Conservation (phyloP, 352 stramenopile genomes). For the Globisporangium carolinianum region DNA sequence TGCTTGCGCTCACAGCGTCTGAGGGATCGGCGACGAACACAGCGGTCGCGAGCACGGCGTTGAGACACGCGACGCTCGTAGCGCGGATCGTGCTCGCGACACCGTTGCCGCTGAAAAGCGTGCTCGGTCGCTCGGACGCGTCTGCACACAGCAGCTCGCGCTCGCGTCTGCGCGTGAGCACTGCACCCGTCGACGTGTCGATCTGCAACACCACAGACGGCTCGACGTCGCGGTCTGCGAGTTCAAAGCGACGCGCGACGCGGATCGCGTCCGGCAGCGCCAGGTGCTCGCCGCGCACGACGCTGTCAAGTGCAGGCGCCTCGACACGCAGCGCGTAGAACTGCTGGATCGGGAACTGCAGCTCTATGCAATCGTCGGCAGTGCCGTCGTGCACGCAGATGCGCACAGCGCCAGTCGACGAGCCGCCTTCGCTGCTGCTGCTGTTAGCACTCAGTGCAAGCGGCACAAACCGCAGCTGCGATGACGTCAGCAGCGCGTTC, state of each 20-base stretch:
- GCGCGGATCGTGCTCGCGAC: constrained; percentile 6
- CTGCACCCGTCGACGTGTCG: constrained; percentile 10
- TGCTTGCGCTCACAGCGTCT: neutral
- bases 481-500: constrained; percentile 22
- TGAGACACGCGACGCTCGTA: constrained; percentile 19
- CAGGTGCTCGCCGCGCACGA: constrained; percentile 7
- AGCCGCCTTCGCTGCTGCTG: too few species aligned
- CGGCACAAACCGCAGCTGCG: constrained; percentile 18
- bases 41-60: constrained; percentile 12
- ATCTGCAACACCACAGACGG: constrained; percentile 14
- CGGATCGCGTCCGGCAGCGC: constrained; percentile 16
- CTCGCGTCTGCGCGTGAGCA: neutral
- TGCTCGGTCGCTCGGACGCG: constrained; percentile 5
- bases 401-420: neutral
- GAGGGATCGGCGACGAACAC: neutral
- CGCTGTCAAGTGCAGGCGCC: constrained; percentile 1
- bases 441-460: neutral
- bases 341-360: constrained; percentile 13
- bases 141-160: neutral
- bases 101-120: neutral
- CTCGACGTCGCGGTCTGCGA: neutral
- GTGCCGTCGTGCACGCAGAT: constrained; percentile 25
- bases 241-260: constrained; percentile 10
- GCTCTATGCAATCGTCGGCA: constrained; percentile 14
- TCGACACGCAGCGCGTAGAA: constrained; percentile 9